phyloP scores from a whole-genome alignment of 1,284 basidiomycete species.

The Tilletia setariae region DNA sequence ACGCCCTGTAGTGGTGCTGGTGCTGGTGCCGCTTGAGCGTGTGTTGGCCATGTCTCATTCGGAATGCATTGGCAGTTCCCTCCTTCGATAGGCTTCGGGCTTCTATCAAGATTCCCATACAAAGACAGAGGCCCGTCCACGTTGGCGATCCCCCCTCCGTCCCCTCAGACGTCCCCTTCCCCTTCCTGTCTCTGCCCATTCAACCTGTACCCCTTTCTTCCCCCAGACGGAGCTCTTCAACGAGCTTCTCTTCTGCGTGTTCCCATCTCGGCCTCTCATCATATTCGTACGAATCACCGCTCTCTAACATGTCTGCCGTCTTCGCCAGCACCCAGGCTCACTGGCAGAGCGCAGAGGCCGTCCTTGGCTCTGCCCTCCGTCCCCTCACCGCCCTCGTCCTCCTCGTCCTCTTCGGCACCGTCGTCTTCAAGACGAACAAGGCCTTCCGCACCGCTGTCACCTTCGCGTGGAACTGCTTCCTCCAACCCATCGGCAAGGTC shows the following conservation, averaged over 20 bases:
- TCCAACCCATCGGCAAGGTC: constrained; percentile 52
- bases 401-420: not conserved
- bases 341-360: constrained; percentile 12
- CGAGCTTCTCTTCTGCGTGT: not conserved
- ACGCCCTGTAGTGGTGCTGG: too few species aligned
- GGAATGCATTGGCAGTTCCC: too few species aligned
- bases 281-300: not conserved
- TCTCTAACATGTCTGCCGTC: constrained; percentile 6
- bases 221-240: constrained; percentile 9
- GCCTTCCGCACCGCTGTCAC: constrained; percentile 11
- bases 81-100: too few species aligned
- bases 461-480: constrained; percentile 53
- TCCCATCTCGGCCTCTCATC: constrained; percentile 3
- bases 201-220: not conserved
- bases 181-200: not conserved
- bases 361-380: constrained; percentile 8
- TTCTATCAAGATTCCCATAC: too few species aligned
- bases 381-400: constrained; percentile 5
- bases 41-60: too few species aligned
- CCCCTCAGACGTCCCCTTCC: not conserved
- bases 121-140: not conserved
- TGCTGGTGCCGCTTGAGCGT: too few species aligned
- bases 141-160: not conserved
- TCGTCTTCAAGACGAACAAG: constrained; percentile 14
- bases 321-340: constrained; percentile 14